Evolutionary conservation across 2,329 filamentous ascomycete genomes (phyloP).

Genomic region (Emydomyces testavorans): DNA sequence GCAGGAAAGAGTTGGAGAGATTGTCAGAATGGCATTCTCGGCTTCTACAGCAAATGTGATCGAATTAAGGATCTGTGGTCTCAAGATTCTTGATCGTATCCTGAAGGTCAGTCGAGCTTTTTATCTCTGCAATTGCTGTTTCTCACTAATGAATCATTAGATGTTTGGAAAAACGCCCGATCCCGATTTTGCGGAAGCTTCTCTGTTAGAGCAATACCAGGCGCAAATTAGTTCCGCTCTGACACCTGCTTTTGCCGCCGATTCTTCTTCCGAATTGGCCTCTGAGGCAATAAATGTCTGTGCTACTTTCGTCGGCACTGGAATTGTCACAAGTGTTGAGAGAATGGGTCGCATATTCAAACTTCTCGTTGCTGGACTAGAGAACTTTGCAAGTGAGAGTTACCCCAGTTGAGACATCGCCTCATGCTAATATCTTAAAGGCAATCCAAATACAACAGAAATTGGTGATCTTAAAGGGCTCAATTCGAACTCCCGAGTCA

Average conservation of each 20-base stretch:
- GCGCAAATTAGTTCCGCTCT: constrained; percentile 94
- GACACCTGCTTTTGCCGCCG: constrained; percentile 87
- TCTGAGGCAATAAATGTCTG: constrained; percentile 95
- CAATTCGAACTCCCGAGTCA: constrained; percentile 90
- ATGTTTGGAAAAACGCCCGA: constrained; percentile 94
- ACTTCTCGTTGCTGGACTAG: constrained; percentile 75
- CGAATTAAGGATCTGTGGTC: constrained; percentile 75
- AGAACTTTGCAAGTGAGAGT: constrained; percentile 68
- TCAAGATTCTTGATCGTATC: constrained; percentile 88
- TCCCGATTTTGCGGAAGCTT: constrained; percentile 94
- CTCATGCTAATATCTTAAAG: constrained; percentile 24
- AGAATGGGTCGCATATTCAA: constrained; percentile 98
- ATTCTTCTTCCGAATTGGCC: constrained; percentile 90
- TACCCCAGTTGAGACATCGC: background rate
- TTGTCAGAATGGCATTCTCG: constrained; percentile 93
- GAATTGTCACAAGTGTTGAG: constrained; percentile 93
- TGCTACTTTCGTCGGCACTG: constrained; percentile 92
- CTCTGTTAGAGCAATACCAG: constrained; percentile 93
- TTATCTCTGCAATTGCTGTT: background rate
- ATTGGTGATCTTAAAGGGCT: constrained; percentile 89
- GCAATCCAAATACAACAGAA: constrained; percentile 63
- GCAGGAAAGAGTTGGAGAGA: constrained; percentile 75
- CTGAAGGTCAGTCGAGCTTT: constrained; percentile 48
- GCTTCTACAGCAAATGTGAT: constrained; percentile 89
- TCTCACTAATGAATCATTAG: constrained; percentile 23